Conservation (phyloP, 768 basidiomycete genomes). For the Pisolithus microcarpus region DNA sequence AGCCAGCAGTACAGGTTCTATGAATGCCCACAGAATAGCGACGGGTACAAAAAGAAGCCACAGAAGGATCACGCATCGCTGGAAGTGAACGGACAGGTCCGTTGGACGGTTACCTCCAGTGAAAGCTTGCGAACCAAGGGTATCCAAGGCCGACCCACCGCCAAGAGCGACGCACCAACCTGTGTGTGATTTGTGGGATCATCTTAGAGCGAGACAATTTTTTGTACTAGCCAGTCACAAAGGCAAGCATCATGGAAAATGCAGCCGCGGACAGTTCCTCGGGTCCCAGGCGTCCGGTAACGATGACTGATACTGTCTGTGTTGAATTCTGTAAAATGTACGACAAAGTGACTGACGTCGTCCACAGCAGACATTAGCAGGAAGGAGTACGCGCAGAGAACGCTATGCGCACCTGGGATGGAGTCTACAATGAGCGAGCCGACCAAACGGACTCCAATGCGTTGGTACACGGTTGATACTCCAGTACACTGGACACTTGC, state of each 20-base stretch:
- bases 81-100: conserved; percentile 64
- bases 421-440: conserved; percentile 48
- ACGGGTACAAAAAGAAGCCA: conserved; percentile 62
- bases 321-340: conserved; percentile 71
- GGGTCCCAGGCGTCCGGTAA: conserved; percentile 62
- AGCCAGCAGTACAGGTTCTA: conserved; percentile 52
- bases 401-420: conserved; percentile 40
- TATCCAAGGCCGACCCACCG: conserved; percentile 73
- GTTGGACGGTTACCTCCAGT: conserved; percentile 54
- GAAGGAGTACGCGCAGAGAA: neutral
- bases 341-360: conserved; percentile 50
- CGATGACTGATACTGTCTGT: conserved; percentile 56
- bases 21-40: conserved; percentile 54
- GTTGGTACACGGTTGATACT: conserved; percentile 21
- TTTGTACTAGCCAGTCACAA: conserved; percentile 64
- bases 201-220: conserved; percentile 21
- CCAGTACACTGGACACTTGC: conserved; percentile 10
- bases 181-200: conserved; percentile 46
- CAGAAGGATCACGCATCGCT: conserved; percentile 59
- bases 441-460: conserved; percentile 31
- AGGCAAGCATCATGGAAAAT: conserved; percentile 70
- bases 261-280: conserved; percentile 65
- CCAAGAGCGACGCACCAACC: conserved; percentile 75
- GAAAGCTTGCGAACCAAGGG: conserved; percentile 71
- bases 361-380: neutral